Conservation (phyloP, 208 protist genomes). For the Wallacemonas sp. region DNA sequence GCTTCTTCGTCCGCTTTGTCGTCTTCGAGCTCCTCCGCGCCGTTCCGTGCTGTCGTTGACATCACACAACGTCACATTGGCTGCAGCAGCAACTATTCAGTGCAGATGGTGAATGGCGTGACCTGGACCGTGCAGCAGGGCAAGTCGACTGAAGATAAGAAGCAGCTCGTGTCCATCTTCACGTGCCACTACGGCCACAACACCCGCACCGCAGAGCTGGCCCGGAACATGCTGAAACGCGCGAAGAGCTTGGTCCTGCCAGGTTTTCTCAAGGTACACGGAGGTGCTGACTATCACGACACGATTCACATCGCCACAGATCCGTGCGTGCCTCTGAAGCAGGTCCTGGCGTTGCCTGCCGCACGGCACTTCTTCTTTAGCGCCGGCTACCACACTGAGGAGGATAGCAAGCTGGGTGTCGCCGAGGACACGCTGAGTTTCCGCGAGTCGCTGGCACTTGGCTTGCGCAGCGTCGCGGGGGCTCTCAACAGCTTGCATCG, state of each 20-base stretch:
- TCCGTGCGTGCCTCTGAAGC: constrained; percentile 52
- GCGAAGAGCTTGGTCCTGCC: constrained; percentile 78
- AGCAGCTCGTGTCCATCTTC: constrained; percentile 60
- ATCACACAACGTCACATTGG: constrained; percentile 2
- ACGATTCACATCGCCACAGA: constrained; percentile 86
- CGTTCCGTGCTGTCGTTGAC: constrained; percentile 1
- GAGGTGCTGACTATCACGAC: constrained; percentile 63
- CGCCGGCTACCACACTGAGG: not conserved
- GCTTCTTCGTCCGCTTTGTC: not conserved
- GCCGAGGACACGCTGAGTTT: constrained; percentile 17
- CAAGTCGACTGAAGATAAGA: constrained; percentile 42
- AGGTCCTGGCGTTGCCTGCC: constrained; percentile 34
- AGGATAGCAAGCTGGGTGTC: constrained; percentile 12
- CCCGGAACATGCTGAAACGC: constrained; percentile 62
- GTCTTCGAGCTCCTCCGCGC: constrained; percentile 2
- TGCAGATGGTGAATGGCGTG: constrained; percentile 24
- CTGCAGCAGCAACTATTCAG: constrained; percentile 16
- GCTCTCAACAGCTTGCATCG: constrained; percentile 69
- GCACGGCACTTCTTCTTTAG: constrained; percentile 29
- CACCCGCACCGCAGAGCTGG: constrained; percentile 33
- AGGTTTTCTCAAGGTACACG: constrained; percentile 72
- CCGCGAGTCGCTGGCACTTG: constrained; percentile 31
- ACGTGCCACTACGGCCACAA: constrained; percentile 20
- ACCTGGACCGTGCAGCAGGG: constrained; percentile 53
- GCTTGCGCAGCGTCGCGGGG: constrained; percentile 45